phyloP scores from a whole-genome alignment of 306 rosid genomes.

The Quercus agrifolia region DNA sequence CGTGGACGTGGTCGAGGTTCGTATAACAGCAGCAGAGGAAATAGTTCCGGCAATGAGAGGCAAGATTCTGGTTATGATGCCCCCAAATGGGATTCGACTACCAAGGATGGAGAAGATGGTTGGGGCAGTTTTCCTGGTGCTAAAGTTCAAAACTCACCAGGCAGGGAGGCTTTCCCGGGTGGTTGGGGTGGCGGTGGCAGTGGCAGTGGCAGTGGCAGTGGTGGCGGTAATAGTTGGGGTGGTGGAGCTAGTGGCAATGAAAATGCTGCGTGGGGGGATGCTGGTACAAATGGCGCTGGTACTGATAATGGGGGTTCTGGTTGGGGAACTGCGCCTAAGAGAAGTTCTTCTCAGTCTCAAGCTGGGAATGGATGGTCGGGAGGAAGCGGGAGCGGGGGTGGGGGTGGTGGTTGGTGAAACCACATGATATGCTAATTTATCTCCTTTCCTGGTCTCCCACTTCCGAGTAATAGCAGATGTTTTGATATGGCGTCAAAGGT shows the following conservation, averaged over 20 bases:
- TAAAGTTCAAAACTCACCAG: slow-evolving; percentile 77
- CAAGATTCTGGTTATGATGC: slow-evolving; percentile 61
- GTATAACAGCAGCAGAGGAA: slow-evolving; percentile 50
- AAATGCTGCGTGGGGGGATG: slow-evolving; percentile 25
- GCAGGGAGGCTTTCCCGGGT: slow-evolving; percentile 89
- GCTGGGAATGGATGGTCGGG: slow-evolving; percentile 54
- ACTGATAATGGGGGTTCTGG: slow-evolving; percentile 37
- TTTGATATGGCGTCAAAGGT: not conserved
- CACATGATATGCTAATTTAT: not conserved
- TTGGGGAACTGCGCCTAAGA: slow-evolving; percentile 44
- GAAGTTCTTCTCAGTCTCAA: slow-evolving; percentile 11
- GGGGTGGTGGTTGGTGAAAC: slow-evolving; percentile 40
- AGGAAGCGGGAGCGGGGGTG: slow-evolving; percentile 13
- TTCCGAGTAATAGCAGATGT: not conserved
- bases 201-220: slow-evolving; percentile 27
- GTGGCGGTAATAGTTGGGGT: slow-evolving; percentile 15
- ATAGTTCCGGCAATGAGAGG: slow-evolving; percentile 48
- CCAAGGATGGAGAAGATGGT: slow-evolving; percentile 66
- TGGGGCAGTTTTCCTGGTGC: slow-evolving; percentile 73
- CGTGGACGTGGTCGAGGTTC: slow-evolving; percentile 84
- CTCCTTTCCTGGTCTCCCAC: not conserved
- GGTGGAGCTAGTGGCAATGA: slow-evolving; percentile 23
- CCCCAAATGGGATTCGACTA: slow-evolving; percentile 59
- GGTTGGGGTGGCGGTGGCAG: slow-evolving; percentile 52
- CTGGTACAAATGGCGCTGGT: slow-evolving; percentile 27